Conservation (phyloP, 768 basidiomycete genomes). For the Pilatotrama ljubarskyi region DNA sequence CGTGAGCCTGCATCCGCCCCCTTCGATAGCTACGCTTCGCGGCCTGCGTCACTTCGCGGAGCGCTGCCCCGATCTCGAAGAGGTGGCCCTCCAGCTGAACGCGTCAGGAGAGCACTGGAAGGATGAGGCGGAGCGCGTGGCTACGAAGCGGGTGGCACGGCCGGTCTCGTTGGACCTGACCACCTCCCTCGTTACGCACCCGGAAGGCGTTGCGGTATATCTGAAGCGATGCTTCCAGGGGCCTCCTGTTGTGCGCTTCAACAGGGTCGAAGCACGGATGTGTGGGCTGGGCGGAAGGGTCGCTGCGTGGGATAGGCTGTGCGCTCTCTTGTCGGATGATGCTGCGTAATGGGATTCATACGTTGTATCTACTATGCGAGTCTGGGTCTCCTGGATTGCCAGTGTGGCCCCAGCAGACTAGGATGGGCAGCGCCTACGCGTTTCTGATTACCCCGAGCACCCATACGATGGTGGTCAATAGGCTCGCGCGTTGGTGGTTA, state of each 20-base stretch:
- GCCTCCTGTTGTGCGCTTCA: neutral
- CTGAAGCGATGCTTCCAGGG: neutral
- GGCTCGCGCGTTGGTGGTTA: too few relatives aligned
- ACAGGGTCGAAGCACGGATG: neutral
- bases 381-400: neutral
- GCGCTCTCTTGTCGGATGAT: neutral
- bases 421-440: too few relatives aligned
- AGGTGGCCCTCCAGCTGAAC: neutral
- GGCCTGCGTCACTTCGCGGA: conserved; percentile 2
- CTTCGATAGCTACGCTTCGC: neutral
- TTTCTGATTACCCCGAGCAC: too few relatives aligned
- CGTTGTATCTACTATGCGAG: neutral
- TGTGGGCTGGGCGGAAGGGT: neutral
- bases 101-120: conserved; percentile 1
- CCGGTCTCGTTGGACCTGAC: neutral
- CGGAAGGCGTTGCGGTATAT: neutral
- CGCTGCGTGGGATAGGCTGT: neutral
- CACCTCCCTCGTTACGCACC: neutral
- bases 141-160: neutral
- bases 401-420: too few relatives aligned
- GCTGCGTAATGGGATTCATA: neutral
- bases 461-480: too few relatives aligned
- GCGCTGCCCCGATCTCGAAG: neutral
- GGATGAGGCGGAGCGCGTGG: neutral
- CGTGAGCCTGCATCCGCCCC: neutral